Base-by-base conservation (phyloP, 2,329 filamentous ascomycete genomes). In the Ilyonectria robusta region DNA sequence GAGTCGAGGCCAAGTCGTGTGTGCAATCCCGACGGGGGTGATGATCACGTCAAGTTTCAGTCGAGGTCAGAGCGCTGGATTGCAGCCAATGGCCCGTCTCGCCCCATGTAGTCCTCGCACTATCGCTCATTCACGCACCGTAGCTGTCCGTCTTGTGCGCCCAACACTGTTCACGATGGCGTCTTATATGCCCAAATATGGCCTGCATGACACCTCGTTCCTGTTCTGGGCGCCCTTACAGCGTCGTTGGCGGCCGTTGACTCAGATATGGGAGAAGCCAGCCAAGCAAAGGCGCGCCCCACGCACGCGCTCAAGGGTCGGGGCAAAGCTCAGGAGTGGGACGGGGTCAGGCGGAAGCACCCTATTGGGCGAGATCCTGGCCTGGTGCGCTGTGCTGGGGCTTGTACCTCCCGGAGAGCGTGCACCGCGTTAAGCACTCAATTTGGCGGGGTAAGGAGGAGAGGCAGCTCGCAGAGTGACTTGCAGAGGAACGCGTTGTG, bases 341-440 rank as follows among this genome's bases (percentile, higher is more conserved):
- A 58, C 35, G 54, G 33, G 15, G 26, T 4, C 37, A 54, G 42
- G 64, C 64, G 61, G 66, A 71, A 71, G 58, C 56, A 68, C 67
- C 68, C 71, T 59, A 75, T 74, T 76, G 73, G 74, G 1, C 15
- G 2, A 23, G 5, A 29, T 33, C 59, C 61, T 59, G 62, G 67
- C 65, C 47, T 66, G 5, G 11, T 57, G 65, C 55, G 68, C 66
- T 69, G 59, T 61, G 61, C 51, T 66, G 66, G 48, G 56, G 53
- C 40, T 62, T 69, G 72, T 76, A 75, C 33, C 68, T 66, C 65
- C 65, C 59, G 11, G 76, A 71, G 76, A 71, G 50, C 33, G 68
- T 68, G 70, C 75, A 76, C 76, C 70, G 70, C 57, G 64, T 69
- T 66, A 65, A 74, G 72, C 65, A 71, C 69, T 47, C 15, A 60